A percentile compares a stretch with the other conserved stretches of the same genome.
These are phyloP conservation scores for Candida vartiovaarae DNA, from an alignment of 805 yeast genomes.

Conservation along the genomic window DNA sequence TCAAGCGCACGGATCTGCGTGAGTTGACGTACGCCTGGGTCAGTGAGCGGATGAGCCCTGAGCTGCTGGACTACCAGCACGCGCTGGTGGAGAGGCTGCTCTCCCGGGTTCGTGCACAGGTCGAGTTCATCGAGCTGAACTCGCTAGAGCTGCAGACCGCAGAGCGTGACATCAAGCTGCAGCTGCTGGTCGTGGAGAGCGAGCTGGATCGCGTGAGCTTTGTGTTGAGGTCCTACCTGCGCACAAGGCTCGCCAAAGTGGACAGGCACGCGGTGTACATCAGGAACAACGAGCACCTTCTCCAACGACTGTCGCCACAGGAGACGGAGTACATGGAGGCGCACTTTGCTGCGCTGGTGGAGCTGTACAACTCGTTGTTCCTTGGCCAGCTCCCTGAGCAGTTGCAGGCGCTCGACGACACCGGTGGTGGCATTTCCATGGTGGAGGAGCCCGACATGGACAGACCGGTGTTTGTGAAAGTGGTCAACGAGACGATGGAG, in stretches of 20 bases:
- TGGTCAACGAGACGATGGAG: slow-evolving; percentile 31
- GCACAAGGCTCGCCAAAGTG: slow-evolving; percentile 63
- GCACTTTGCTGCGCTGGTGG: slow-evolving; percentile 58
- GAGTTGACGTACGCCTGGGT: slow-evolving; percentile 63
- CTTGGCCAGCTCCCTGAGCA: slow-evolving; percentile 59
- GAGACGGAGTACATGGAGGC: slow-evolving; percentile 62
- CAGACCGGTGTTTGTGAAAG: slow-evolving; percentile 69
- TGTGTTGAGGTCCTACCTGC: slow-evolving; percentile 69
- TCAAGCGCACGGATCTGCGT: slow-evolving; percentile 32
- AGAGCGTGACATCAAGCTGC: slow-evolving; percentile 64
- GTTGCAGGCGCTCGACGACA: slow-evolving; percentile 71
- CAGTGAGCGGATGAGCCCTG: slow-evolving; percentile 82
- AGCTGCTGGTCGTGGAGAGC: slow-evolving; percentile 79
- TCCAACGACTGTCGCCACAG: slow-evolving; percentile 42
- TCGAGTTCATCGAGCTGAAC: slow-evolving; percentile 69
- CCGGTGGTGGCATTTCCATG: slow-evolving; percentile 64
- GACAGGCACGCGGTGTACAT: slow-evolving; percentile 63
- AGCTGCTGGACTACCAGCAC: slow-evolving; percentile 68
- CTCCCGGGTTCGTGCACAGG: slow-evolving; percentile 55
- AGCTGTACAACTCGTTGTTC: slow-evolving; percentile 62
- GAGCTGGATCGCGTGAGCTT: slow-evolving; percentile 86
- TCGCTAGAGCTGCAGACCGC: slow-evolving; percentile 67
- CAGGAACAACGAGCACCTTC: slow-evolving; percentile 33
- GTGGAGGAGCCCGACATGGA: slow-evolving; percentile 70
- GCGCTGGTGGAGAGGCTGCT: slow-evolving; percentile 52